Conservation (phyloP, 139 green algal species). For the Asterochloris sp. region DNA sequence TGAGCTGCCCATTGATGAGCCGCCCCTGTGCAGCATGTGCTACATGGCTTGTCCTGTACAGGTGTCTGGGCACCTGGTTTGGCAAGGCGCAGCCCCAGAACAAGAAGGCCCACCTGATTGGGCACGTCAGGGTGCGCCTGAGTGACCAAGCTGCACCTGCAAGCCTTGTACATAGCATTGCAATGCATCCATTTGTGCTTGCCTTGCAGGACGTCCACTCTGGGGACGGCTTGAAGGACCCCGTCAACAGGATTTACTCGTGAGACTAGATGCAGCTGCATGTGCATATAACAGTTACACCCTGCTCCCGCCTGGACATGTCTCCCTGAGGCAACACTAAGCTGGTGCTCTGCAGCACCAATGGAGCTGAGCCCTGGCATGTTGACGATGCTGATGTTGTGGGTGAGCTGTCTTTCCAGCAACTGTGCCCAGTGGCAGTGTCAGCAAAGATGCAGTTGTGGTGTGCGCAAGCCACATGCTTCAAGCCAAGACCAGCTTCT, state of each 20-base stretch:
- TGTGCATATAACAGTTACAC: no score
- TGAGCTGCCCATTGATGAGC: not conserved
- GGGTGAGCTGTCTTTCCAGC: not conserved
- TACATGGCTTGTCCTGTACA: slow-evolving; percentile 22
- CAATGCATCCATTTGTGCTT: not conserved
- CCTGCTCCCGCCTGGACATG: no score
- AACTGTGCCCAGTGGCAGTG: no score
- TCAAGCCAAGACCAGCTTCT: no score
- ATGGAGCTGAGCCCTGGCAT: slow-evolving; percentile 38
- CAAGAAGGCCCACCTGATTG: slow-evolving; percentile 48
- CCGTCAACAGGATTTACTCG: slow-evolving; percentile 15
- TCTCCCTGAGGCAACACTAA: no score
- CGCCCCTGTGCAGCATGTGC: not conserved
- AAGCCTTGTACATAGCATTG: not conserved
- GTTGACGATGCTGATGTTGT: slow-evolving; percentile 35
- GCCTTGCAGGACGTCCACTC: slow-evolving; percentile 28
- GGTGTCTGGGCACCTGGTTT: slow-evolving; percentile 47
- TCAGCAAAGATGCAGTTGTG: no score
- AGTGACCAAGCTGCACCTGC: not conserved
- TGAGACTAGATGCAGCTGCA: not conserved
- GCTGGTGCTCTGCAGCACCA: not conserved
- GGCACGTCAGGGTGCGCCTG: slow-evolving; percentile 29
- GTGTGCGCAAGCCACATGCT: no score
- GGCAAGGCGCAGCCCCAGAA: slow-evolving; percentile 51
- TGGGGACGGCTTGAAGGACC: slow-evolving; percentile 3